Conservation (phyloP, 2,329 filamentous ascomycete species). For the Huntiella decipiens region DNA sequence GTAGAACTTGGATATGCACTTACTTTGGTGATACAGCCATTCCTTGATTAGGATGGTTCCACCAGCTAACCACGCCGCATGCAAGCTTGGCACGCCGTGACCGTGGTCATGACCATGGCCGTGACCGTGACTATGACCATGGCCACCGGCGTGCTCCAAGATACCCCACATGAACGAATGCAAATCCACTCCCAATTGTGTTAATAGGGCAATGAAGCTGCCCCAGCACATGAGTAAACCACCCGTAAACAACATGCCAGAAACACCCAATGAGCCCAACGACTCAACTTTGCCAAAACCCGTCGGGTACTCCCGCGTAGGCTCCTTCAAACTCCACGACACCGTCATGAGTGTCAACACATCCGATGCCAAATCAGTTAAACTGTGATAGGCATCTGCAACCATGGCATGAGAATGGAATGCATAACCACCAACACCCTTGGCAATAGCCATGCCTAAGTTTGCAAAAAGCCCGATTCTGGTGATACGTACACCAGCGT, state of each 20-base stretch:
- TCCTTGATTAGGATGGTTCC: slow-evolving; percentile 88
- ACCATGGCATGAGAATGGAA: slow-evolving; percentile 91
- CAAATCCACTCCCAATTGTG: slow-evolving; percentile 12
- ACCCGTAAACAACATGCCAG: slow-evolving; percentile 71
- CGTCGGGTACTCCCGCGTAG: slow-evolving; percentile 64
- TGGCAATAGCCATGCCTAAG: slow-evolving; percentile 80
- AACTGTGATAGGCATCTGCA: slow-evolving; percentile 86
- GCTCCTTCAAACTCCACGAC: slow-evolving; percentile 75
- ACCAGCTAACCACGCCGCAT: slow-evolving; percentile 84
- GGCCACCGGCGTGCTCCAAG: slow-evolving; percentile 40
- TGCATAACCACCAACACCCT: slow-evolving; percentile 76
- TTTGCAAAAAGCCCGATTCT: slow-evolving; percentile 54
- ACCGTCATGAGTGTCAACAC: slow-evolving; percentile 87
- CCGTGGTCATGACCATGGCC: slow-evolving; percentile 25
- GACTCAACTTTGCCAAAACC: slow-evolving; percentile 98
- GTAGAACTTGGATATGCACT: slow-evolving; percentile 21
- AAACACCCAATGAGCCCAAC: slow-evolving; percentile 80
- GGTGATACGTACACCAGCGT: slow-evolving; percentile 42
- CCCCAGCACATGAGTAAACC: slow-evolving; percentile 84
- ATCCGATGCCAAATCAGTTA: slow-evolving; percentile 90
- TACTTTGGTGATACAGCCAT: slow-evolving; percentile 92
- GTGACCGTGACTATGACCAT: slow-evolving; percentile 45
- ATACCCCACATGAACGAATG: slow-evolving; percentile 44
- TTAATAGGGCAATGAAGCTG: slow-evolving; percentile 27
- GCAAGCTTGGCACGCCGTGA: slow-evolving; percentile 55